Evolutionary conservation across 257 asterid species (phyloP).

Genomic region (Fraxinus cuspidata): DNA sequence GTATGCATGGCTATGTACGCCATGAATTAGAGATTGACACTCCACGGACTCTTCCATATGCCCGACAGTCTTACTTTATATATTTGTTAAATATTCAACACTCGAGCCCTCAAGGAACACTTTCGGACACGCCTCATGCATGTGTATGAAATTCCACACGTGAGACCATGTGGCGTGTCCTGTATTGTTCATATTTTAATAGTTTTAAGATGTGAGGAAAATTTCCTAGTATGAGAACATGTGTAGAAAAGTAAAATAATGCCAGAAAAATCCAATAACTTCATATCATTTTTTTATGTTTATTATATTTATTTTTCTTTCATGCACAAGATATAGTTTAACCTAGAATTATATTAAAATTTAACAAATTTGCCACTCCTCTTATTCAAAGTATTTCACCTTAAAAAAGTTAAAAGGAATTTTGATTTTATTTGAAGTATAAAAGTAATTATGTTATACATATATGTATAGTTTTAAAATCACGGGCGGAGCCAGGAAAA

Average conservation of each 20-base stretch:
- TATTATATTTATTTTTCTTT: background rate
- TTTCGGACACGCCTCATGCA: background rate
- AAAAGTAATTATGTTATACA: background rate
- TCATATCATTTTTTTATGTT: background rate
- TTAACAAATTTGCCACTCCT: background rate
- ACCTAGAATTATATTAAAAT: too few species aligned
- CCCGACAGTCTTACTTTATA: background rate
- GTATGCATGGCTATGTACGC: background rate
- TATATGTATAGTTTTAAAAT: background rate
- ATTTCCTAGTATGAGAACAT: background rate
- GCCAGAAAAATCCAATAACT: background rate
- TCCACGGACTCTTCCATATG: background rate
- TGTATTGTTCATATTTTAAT: background rate
- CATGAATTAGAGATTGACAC: background rate
- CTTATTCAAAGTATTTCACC: background rate
- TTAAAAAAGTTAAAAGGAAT: background rate
- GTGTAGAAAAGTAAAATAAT: background rate
- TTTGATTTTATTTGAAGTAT: background rate
- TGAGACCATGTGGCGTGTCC: background rate
- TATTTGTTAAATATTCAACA: background rate
- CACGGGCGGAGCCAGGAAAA: too few species aligned
- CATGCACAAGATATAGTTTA: background rate
- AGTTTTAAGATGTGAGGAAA: background rate
- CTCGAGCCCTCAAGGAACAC: background rate
- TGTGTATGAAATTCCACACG: background rate